Conservation (phyloP, 2,329 filamentous ascomycete genomes). For the Grosmannia serpens region DNA sequence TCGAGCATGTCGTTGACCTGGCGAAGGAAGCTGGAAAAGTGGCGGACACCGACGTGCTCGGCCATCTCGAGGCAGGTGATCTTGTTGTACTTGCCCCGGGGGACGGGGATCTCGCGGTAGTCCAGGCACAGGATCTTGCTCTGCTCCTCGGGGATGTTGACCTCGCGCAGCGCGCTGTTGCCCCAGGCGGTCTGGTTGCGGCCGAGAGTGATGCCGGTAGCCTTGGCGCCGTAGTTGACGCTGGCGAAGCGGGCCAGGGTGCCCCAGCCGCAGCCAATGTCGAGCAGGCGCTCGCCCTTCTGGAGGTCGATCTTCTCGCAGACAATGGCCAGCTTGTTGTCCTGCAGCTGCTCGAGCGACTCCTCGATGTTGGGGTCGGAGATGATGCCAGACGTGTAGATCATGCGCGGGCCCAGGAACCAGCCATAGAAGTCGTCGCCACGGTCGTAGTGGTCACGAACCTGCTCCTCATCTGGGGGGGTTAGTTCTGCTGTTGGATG, state of each 20-base stretch:
- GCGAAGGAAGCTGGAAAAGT: conserved; percentile 67
- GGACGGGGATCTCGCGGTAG: conserved; percentile 85
- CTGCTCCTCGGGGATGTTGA: conserved; percentile 74
- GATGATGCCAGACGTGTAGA: conserved; percentile 94
- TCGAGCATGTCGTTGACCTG: conserved; percentile 94
- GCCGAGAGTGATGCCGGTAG: conserved; percentile 83
- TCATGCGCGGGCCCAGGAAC: conserved; percentile 97
- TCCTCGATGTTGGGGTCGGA: conserved; percentile 81
- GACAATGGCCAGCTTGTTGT: conserved; percentile 91
- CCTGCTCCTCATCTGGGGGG: conserved; percentile 81
- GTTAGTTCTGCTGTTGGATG: no score
- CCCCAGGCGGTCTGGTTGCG: conserved; percentile 97
- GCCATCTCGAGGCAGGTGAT: conserved; percentile 98
- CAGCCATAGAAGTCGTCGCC: conserved; percentile 98
- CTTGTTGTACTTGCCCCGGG: conserved; percentile 74
- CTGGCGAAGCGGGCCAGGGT: conserved; percentile 89
- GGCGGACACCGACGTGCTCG: conserved; percentile 92
- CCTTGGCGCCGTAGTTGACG: conserved; percentile 75
- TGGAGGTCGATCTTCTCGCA: conserved; percentile 90
- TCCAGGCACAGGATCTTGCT: conserved; percentile 91
- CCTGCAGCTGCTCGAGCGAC: conserved; percentile 85
- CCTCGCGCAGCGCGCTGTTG: conserved; percentile 75
- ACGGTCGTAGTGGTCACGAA: conserved; percentile 93
- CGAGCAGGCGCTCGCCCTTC: conserved; percentile 71
- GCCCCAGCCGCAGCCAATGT: conserved; percentile 97